A percentile compares a stretch with the other conserved stretches of the same genome.
Conservation (phyloP, 2,329 filamentous ascomycete species). For the Fusarium devonianum region DNA sequence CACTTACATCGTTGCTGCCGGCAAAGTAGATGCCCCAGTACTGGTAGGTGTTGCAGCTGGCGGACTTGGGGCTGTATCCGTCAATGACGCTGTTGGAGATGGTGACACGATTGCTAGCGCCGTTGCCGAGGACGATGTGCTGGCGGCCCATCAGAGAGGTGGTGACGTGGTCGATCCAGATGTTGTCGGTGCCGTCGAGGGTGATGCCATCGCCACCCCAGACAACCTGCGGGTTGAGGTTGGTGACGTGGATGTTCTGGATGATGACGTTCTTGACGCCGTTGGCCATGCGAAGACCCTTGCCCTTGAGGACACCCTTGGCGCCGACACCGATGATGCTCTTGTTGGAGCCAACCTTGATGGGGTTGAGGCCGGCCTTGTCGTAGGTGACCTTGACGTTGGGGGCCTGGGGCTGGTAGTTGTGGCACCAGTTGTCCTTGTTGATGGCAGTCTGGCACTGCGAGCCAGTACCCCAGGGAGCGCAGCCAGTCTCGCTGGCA, state of each 20-base stretch:
- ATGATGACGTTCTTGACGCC: constrained; percentile 64
- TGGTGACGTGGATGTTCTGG: constrained; percentile 64
- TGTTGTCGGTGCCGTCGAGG: constrained; percentile 53
- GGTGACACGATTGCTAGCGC: constrained; percentile 61
- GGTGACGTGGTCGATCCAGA: constrained; percentile 63
- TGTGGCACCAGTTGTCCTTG: constrained; percentile 64
- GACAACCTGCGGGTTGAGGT: constrained; percentile 64
- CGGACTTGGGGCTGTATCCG: constrained; percentile 60
- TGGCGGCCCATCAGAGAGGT: constrained; percentile 66
- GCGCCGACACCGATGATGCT: constrained; percentile 60
- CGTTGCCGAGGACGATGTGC: constrained; percentile 65
- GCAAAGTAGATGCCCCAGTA: constrained; percentile 68
- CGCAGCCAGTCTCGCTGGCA: constrained; percentile 60
- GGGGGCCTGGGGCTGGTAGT: constrained; percentile 62
- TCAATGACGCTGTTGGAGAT: constrained; percentile 68
- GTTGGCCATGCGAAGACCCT: constrained; percentile 59
- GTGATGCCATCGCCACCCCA: constrained; percentile 68
- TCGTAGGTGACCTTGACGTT: constrained; percentile 56
- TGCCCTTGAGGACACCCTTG: constrained; percentile 64
- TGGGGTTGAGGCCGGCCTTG: constrained; percentile 59
- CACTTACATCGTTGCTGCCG: constrained; percentile 59
- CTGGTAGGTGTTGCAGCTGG: constrained; percentile 65
- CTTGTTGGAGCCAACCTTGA: constrained; percentile 65
- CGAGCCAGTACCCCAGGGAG: constrained; percentile 62
- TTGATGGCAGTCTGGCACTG: constrained; percentile 67